Conservation (phyloP, 768 basidiomycete species). For the Russula virescens region DNA sequence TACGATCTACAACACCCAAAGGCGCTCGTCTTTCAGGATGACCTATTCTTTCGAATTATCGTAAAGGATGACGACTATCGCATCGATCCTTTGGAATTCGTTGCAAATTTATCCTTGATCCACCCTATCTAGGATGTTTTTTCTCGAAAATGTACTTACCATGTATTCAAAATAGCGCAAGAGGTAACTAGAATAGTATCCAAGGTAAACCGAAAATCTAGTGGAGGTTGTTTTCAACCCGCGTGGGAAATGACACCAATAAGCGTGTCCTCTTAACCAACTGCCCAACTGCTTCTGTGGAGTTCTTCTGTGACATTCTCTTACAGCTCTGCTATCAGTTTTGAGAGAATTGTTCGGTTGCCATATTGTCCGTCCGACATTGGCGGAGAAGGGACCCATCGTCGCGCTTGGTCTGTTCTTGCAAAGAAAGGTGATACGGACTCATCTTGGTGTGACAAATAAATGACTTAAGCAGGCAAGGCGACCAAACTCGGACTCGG, state of each 20-base stretch:
- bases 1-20: neutral
- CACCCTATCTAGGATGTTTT: slow-evolving; percentile 8
- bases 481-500: no score
- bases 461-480: no score
- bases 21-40: slow-evolving; percentile 11
- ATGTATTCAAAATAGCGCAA: neutral
- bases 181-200: neutral
- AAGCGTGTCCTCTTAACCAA: no score
- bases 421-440: no score
- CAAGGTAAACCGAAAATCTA: neutral
- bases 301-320: no score
- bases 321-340: no score
- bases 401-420: no score
- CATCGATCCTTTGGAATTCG: slow-evolving; percentile 2
- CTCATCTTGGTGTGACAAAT: no score
- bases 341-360: no score
- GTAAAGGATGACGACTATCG: slow-evolving; percentile 9
- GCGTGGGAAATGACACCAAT: neutral
- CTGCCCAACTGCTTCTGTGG: no score
- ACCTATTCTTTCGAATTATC: neutral
- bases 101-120: slow-evolving; percentile 12
- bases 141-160: neutral
- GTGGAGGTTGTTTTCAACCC: neutral
- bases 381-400: no score
- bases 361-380: no score